phyloP scores from a whole-genome alignment of 1,139 yeast genomes.

The Arxiozyma slooffiae region DNA sequence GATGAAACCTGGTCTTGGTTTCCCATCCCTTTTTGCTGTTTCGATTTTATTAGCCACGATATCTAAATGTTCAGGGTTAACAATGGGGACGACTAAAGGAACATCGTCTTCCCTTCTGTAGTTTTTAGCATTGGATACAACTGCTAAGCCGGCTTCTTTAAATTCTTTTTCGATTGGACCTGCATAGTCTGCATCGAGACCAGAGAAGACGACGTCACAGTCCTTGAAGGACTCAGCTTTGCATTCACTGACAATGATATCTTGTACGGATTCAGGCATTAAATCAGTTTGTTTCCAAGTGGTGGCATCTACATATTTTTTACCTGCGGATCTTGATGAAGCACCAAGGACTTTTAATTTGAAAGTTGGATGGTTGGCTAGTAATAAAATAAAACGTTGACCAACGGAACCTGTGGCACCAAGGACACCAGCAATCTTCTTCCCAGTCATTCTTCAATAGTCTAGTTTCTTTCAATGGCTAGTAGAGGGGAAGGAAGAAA shows the following conservation, averaged over 20 bases:
- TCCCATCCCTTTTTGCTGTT: slow-evolving; percentile 45
- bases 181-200: slow-evolving; percentile 87
- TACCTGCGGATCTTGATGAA: slow-evolving; percentile 88
- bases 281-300: slow-evolving; percentile 90
- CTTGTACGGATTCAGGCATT: slow-evolving; percentile 59
- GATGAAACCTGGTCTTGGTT: slow-evolving; percentile 63
- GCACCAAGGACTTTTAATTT: slow-evolving; percentile 85
- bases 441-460: slow-evolving; percentile 10
- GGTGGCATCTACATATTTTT: slow-evolving; percentile 71
- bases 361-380: slow-evolving; percentile 83
- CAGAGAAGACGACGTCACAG: slow-evolving; percentile 92
- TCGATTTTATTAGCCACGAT: slow-evolving; percentile 55
- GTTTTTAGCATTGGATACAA: slow-evolving; percentile 91
- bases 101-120: slow-evolving; percentile 82
- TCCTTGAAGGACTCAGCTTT: slow-evolving; percentile 63
- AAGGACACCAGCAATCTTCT: slow-evolving; percentile 59
- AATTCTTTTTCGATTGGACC: slow-evolving; percentile 85
- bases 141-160: slow-evolving; percentile 68
- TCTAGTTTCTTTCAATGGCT: background rate
- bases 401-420: slow-evolving; percentile 99
- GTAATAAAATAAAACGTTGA: slow-evolving; percentile 80
- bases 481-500: background rate
- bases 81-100: slow-evolving; percentile 91
- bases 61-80: slow-evolving; percentile 85
- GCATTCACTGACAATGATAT: slow-evolving; percentile 67